These are phyloP conservation scores for Priceomyces carsonii DNA, from an alignment of 805 yeast species.

Conservation along the genomic window DNA sequence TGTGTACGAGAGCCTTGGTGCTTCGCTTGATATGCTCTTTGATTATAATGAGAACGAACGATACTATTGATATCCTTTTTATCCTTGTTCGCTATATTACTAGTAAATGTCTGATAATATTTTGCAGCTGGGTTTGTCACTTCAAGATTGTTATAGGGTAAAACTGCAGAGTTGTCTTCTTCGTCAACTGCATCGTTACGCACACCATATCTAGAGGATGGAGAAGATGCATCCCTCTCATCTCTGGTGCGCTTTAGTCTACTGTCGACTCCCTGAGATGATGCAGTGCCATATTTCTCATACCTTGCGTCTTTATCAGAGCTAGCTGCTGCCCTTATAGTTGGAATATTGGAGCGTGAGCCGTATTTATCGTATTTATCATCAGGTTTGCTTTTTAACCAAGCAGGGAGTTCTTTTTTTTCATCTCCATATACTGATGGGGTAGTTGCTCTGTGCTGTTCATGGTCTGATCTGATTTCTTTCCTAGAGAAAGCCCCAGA, in stretches of 20 bases:
- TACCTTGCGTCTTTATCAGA: constrained; percentile 10
- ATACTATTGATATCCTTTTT: constrained; percentile 57
- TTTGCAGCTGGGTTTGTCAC: constrained; percentile 23
- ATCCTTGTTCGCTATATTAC: constrained; percentile 33
- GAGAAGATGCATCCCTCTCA: too few relatives aligned
- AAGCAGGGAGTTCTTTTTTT: constrained; percentile 33
- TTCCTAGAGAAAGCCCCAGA: constrained; percentile 25
- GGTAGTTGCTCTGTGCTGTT: background rate
- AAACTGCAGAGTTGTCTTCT: constrained; percentile 10
- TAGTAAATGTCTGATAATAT: constrained; percentile 39
- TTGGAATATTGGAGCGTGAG: background rate
- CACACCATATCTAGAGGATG: background rate
- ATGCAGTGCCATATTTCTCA: constrained; percentile 11
- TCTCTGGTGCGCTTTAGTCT: constrained; percentile 8
- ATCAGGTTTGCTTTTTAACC: constrained; percentile 33
- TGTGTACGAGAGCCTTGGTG: constrained; percentile 58
- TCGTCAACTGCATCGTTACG: background rate
- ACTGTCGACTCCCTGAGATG: constrained; percentile 2
- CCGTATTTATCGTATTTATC: constrained; percentile 45
- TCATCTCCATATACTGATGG: constrained; percentile 25
- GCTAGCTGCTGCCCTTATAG: constrained; percentile 6
- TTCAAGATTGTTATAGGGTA: constrained; percentile 21
- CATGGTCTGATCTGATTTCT: constrained; percentile 8
- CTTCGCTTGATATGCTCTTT: constrained; percentile 70
- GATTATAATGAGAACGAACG: constrained; percentile 84